Percentiles rank a stretch among this genome's conserved stretches.
Evolutionary conservation across 2,329 filamentous ascomycete genomes (phyloP).

Genomic region (Zymoseptoria tritici): DNA sequence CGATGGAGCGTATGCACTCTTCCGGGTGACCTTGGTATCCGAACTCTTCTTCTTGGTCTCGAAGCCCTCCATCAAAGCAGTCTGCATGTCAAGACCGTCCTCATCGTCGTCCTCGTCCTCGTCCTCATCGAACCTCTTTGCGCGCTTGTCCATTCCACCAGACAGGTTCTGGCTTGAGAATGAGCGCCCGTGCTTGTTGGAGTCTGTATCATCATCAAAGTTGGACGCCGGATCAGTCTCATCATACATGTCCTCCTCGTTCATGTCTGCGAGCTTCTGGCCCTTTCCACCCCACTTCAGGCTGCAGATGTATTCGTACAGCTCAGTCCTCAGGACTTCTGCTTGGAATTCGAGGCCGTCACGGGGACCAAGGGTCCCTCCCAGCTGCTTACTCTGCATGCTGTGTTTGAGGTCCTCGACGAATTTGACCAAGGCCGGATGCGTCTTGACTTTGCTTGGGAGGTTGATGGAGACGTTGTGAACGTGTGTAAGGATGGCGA

Average conservation of each 20-base stretch:
- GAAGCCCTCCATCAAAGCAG: not conserved
- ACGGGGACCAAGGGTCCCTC: not conserved
- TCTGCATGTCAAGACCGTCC: not conserved
- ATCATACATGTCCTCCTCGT: not conserved
- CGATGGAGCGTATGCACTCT: not conserved
- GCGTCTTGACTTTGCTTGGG: slow-evolving; percentile 10
- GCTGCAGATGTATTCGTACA: not conserved
- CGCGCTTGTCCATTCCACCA: not conserved
- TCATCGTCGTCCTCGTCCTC: not conserved
- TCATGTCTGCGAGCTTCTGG: not conserved
- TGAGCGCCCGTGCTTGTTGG: not conserved
- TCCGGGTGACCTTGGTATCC: not conserved
- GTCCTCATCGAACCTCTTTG: not conserved
- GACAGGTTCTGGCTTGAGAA: not conserved
- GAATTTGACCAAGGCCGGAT: slow-evolving; percentile 15
- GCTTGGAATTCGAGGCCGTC: slow-evolving; percentile 1
- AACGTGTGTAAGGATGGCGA: slow-evolving; percentile 16
- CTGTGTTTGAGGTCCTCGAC: slow-evolving; percentile 10
- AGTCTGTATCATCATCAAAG: not conserved
- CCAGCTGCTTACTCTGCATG: slow-evolving; percentile 12
- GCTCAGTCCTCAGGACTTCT: slow-evolving; percentile 1
- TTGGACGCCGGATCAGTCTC: not conserved
- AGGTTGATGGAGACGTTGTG: slow-evolving; percentile 22
- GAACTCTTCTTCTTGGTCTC: not conserved
- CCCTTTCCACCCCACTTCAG: not conserved